Evolutionary conservation across 1,284 basidiomycete genomes (phyloP).

Genomic region (Singerocomus inundabilis): DNA sequence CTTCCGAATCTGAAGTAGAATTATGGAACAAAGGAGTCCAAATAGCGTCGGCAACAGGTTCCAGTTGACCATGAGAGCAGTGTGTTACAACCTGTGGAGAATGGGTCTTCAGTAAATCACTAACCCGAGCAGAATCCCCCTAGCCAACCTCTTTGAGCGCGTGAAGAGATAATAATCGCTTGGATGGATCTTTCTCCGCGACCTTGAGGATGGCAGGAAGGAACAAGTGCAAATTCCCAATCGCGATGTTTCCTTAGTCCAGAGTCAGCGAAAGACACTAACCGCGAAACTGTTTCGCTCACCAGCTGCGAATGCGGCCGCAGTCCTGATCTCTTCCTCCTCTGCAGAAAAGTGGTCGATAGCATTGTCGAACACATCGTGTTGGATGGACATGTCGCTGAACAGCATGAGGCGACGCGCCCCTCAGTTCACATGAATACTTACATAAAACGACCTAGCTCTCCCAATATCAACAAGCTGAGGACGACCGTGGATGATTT

Average conservation of each 20-base stretch:
- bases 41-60: conserved; percentile 79
- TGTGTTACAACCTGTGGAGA: conserved; percentile 79
- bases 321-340: conserved; percentile 81
- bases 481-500: conserved; percentile 69
- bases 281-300: conserved; percentile 16
- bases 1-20: conserved; percentile 76
- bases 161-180: conserved; percentile 82
- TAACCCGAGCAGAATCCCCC: background rate
- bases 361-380: conserved; percentile 71
- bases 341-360: conserved; percentile 74
- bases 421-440: conserved; percentile 24
- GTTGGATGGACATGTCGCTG: conserved; percentile 81
- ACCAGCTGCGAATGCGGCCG: conserved; percentile 92
- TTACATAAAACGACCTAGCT: conserved; percentile 85
- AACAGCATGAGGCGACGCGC: conserved; percentile 7
- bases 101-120: background rate
- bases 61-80: conserved; percentile 79
- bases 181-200: conserved; percentile 75
- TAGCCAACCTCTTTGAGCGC: conserved; percentile 85
- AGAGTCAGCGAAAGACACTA: conserved; percentile 14
- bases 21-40: conserved; percentile 92
- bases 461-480: conserved; percentile 85
- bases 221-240: conserved; percentile 85
- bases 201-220: conserved; percentile 83
- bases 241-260: conserved; percentile 82